Conservation (phyloP, 2,329 filamentous ascomycete species). For the Sclerotinia sclerotiorum region DNA sequence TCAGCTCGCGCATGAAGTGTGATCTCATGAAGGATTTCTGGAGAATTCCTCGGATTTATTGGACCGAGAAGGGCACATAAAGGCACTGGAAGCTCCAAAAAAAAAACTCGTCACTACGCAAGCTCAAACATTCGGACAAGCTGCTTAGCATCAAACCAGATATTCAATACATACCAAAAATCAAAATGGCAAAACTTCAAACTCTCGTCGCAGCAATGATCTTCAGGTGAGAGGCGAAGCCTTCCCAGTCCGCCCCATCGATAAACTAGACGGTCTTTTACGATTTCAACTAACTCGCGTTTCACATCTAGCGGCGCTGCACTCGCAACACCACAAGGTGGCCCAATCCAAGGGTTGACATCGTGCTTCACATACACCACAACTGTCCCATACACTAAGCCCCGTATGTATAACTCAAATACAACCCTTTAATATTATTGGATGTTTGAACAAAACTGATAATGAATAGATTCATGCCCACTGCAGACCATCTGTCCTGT, state of each 20-base stretch:
- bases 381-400: slow-evolving; percentile 5
- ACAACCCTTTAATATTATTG: neutral
- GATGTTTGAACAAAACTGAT: neutral
- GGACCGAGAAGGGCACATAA: neutral
- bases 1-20: slow-evolving; percentile 2
- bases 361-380: slow-evolving; percentile 26
- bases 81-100: neutral
- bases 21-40: neutral
- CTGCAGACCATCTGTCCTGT: slow-evolving; percentile 22
- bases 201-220: neutral
- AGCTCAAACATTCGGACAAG: neutral
- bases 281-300: neutral
- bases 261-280: neutral
- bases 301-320: slow-evolving; percentile 18
- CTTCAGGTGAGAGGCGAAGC: neutral
- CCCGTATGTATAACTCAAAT: neutral
- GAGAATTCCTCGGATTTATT: neutral
- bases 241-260: rapidly evolving
- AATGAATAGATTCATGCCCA: slow-evolving; percentile 26
- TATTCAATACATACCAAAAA: neutral
- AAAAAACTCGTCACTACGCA: neutral
- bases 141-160: neutral
- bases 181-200: slow-evolving; percentile 16
- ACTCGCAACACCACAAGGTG: slow-evolving; percentile 23
- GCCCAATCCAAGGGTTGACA: slow-evolving; percentile 16